Evolutionary conservation across 495 filamentous ascomycete species (phyloP), one percentile per base, ranked within the genome.

Genomic region (Tuber microsphaerosporum): DNA sequence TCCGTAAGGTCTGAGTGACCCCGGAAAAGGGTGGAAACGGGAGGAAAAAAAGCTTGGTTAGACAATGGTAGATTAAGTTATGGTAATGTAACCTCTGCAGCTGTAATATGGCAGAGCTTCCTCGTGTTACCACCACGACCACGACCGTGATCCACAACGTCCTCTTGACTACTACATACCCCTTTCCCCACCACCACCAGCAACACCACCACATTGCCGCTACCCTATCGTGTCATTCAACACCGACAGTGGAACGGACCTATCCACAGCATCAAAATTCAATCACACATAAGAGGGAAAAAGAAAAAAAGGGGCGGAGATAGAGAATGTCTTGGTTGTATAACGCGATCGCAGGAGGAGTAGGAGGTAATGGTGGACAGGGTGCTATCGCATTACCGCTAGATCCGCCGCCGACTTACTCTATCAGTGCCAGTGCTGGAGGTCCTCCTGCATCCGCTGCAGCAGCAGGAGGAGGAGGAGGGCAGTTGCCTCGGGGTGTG

Each of bases 391-490:
- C 56, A 65, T 65, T 65, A 65, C 56, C 56, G 56, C 56, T 65
- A 14, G 56, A 65, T 65, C 56, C 56, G 56, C 56, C 56, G 26
- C 56, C 56, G 56, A 65, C 56, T 65, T 65, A 65, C 56, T 65
- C 56, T 17, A 34, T 16, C 56, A 65, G 56, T 65, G 56, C 56
- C 76, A 41, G 45, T 19, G 14, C 41, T 42, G n/a, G 26, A 20
- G 56, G 56, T 34, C 56, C 56, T 34, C 31, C 56, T 73, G 45
- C 71, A 82, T 56, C 82, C 84, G n/a, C 84, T 84, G 46, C 86
- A 84, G 10, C 51, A 26, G 22, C 10, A 61, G 51, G 46, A 51
- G 51, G 26, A 61, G 51, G 46, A 51, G 51, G 26, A 5, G 56
- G 56, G 2, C 56, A 65, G 10, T 14, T n/a, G n/a, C 9, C 51